phyloP scores from a whole-genome alignment of 768 basidiomycete genomes.

The Neoboletus brunneissimus region DNA sequence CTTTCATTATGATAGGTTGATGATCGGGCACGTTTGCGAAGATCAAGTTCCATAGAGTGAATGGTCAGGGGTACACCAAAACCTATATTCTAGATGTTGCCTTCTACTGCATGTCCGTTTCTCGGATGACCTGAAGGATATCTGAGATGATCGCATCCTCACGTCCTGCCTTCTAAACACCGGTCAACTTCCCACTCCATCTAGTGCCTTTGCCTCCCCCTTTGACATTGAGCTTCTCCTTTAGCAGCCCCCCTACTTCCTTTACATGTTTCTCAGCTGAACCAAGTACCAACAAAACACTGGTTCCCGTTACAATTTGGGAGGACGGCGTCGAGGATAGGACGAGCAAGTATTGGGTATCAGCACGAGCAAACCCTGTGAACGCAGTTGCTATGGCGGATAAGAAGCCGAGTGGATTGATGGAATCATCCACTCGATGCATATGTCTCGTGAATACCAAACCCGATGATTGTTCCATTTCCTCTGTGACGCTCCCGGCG shows the following conservation, averaged over 20 bases:
- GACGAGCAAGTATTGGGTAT: slow-evolving; percentile 44
- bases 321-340: slow-evolving; percentile 62
- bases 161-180: slow-evolving; percentile 34
- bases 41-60: background rate
- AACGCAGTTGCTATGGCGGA: slow-evolving; percentile 54
- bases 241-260: slow-evolving; percentile 54
- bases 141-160: slow-evolving; percentile 20
- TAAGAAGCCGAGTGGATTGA: slow-evolving; percentile 57
- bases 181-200: slow-evolving; percentile 75
- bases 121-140: slow-evolving; percentile 12
- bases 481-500: slow-evolving; percentile 40
- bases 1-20: too few relatives aligned
- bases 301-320: slow-evolving; percentile 48
- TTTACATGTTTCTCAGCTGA: slow-evolving; percentile 60
- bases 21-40: background rate
- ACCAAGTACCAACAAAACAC: slow-evolving; percentile 58
- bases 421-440: slow-evolving; percentile 61
- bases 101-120: slow-evolving; percentile 5
- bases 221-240: slow-evolving; percentile 57
- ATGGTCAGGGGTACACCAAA: background rate
- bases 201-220: slow-evolving; percentile 75
- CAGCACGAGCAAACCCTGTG: slow-evolving; percentile 19
- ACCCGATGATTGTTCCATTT: slow-evolving; percentile 31
- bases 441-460: slow-evolving; percentile 44
- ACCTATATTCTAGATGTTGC: too few relatives aligned